Percentiles rank a stretch among this genome's conserved stretches.
phyloP scores from a whole-genome alignment of 169 alveolate species.

The Perkinsus olseni region DNA sequence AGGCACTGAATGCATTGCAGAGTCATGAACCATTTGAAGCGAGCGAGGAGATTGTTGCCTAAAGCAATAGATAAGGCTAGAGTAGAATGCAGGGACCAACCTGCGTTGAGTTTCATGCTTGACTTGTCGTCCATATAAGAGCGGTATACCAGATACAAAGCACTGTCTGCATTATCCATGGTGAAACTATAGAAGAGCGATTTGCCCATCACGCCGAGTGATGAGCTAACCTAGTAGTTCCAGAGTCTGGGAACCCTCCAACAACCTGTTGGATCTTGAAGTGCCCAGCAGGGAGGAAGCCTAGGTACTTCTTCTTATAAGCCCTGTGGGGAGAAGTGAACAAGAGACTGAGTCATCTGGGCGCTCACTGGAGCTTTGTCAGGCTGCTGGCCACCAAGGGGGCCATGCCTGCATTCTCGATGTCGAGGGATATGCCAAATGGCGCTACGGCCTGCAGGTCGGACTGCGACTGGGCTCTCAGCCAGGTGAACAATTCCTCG shows the following conservation, averaged over 20 bases:
- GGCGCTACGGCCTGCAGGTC: background rate
- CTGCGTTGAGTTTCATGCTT: background rate
- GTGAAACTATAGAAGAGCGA: background rate
- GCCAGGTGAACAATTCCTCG: background rate
- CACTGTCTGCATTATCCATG: background rate
- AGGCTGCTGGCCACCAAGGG: background rate
- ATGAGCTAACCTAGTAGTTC: background rate
- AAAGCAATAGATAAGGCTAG: background rate
- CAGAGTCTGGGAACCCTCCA: background rate
- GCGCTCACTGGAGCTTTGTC: background rate
- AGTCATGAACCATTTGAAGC: background rate
- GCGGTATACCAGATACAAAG: background rate
- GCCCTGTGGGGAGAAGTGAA: background rate
- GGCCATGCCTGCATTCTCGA: background rate
- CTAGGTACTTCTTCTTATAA: background rate
- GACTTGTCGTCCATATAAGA: background rate
- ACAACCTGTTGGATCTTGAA: background rate
- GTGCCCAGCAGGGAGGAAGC: background rate
- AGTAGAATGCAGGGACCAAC: background rate
- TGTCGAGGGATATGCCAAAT: background rate
- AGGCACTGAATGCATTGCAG: background rate
- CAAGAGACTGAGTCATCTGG: background rate
- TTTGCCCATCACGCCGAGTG: background rate
- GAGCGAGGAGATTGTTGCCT: background rate
- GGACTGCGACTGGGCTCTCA: background rate